A percentile compares a stretch with the other conserved stretches of the same genome.
These are phyloP conservation scores for Plantago coronopus DNA, from an alignment of 305 asterid genomes.

Conservation along the genomic window DNA sequence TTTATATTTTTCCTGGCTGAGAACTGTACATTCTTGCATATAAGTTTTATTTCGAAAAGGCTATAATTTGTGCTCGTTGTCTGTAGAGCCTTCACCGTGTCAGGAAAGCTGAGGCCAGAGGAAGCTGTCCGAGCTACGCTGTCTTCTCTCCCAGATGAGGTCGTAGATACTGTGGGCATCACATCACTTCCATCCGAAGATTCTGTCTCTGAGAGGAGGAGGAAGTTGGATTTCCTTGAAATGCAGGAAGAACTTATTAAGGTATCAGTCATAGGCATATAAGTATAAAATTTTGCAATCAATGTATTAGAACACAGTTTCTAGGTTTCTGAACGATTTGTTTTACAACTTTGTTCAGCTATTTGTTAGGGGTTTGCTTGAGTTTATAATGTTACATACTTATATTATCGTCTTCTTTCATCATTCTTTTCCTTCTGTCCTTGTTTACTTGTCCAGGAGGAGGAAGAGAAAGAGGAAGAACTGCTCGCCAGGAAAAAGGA, in stretches of 20 bases:
- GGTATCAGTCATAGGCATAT: conserved; percentile 32
- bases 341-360: neutral
- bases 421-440: conserved; percentile 9
- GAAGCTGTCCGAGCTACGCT: conserved; percentile 97
- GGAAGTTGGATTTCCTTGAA: conserved; percentile 90
- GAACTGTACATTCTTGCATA: conserved; percentile 16
- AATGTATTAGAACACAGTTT: neutral
- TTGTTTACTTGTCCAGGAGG: conserved; percentile 57
- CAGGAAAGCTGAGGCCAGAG: conserved; percentile 86
- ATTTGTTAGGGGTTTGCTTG: too few relatives aligned
- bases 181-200: conserved; percentile 92
- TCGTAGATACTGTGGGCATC: conserved; percentile 88
- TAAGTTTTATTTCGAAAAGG: conserved; percentile 24
- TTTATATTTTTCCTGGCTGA: too few relatives aligned
- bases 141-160: conserved; percentile 97
- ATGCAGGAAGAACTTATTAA: conserved; percentile 97
- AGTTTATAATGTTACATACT: too few relatives aligned
- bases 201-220: conserved; percentile 90
- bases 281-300: too few relatives aligned
- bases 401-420: too few relatives aligned
- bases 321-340: conserved; percentile 6
- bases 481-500: conserved; percentile 72
- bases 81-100: conserved; percentile 79
- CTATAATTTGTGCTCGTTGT: conserved; percentile 18
- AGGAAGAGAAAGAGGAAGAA: conserved; percentile 50